phyloP scores from a whole-genome alignment of 179 eudicot species.

The Carnegiea gigantea region DNA sequence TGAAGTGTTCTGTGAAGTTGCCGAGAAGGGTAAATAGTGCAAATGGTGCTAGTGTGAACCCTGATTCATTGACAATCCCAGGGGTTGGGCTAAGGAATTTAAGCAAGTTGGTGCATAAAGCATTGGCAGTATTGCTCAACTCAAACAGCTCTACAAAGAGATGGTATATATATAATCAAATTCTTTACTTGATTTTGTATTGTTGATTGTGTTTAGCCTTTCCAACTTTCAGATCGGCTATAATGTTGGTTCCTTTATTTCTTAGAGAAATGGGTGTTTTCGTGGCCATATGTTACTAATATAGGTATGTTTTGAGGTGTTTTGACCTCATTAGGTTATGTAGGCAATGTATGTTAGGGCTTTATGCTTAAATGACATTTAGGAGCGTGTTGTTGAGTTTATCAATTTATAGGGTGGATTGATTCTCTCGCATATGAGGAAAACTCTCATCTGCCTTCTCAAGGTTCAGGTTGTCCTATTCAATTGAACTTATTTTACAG shows the following conservation, averaged over 20 bases:
- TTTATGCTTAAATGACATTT: not conserved
- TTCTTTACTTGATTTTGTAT: not conserved
- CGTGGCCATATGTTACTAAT: not conserved
- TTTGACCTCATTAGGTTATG: not conserved
- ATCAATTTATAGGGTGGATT: too few species aligned
- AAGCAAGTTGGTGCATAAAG: conserved; percentile 89
- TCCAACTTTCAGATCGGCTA: not conserved
- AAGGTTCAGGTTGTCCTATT: too few species aligned
- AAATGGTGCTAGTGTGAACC: conserved; percentile 21
- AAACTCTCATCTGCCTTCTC: too few species aligned
- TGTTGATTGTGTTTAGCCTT: not conserved
- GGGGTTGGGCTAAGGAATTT: conserved; percentile 95
- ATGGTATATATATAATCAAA: conserved; percentile 41
- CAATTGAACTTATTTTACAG: too few species aligned
- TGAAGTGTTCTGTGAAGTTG: conserved; percentile 31
- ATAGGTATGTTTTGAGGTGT: not conserved
- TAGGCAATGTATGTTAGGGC: not conserved
- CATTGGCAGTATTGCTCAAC: conserved; percentile 74
- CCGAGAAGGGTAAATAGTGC: conserved; percentile 49
- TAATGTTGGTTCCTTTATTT: not conserved
- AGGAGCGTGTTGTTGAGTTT: not conserved
- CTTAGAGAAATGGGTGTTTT: not conserved
- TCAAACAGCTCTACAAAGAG: conserved; percentile 76
- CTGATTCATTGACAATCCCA: conserved; percentile 81
- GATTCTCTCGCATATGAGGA: too few species aligned